These are phyloP conservation scores for Schizopora paradoxa DNA, from an alignment of 1,284 basidiomycete genomes.

Conservation along the genomic window DNA sequence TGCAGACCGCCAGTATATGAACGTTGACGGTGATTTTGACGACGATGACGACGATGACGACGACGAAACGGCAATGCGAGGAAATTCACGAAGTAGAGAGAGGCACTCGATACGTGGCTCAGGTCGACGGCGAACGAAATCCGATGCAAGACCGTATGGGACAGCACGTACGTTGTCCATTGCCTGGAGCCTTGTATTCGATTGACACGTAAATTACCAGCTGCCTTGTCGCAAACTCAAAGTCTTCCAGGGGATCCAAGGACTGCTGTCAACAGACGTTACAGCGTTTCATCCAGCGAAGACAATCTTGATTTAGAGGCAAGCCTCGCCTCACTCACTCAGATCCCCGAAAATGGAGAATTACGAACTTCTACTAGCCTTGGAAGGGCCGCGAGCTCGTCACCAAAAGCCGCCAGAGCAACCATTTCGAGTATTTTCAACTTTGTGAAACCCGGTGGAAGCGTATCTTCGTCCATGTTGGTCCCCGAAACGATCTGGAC, in stretches of 20 bases:
- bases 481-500: slow-evolving; percentile 67
- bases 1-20: slow-evolving; percentile 39
- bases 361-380: slow-evolving; percentile 8
- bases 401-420: slow-evolving; percentile 36
- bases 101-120: slow-evolving; percentile 16
- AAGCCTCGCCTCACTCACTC: slow-evolving; percentile 33
- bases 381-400: slow-evolving; percentile 26
- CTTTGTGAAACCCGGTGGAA: slow-evolving; percentile 40
- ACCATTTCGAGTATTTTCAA: slow-evolving; percentile 44
- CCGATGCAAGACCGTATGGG: slow-evolving; percentile 20
- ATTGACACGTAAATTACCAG: slow-evolving; percentile 10
- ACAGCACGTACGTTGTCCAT: slow-evolving; percentile 15
- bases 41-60: slow-evolving; percentile 67
- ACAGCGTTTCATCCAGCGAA: slow-evolving; percentile 50
- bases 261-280: slow-evolving; percentile 32
- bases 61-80: slow-evolving; percentile 39
- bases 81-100: slow-evolving; percentile 20
- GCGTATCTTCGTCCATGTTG: slow-evolving; percentile 37
- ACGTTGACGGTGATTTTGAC: slow-evolving; percentile 53
- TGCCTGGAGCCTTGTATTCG: slow-evolving; percentile 17
- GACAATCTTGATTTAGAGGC: slow-evolving; percentile 41
- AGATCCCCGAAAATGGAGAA: slow-evolving; percentile 22
- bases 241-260: slow-evolving; percentile 22
- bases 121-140: slow-evolving; percentile 13
- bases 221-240: slow-evolving; percentile 20